Evolutionary conservation across 345 rosid species (phyloP), one percentile per base, ranked within the genome.

Genomic region (Nasturtium officinale): DNA sequence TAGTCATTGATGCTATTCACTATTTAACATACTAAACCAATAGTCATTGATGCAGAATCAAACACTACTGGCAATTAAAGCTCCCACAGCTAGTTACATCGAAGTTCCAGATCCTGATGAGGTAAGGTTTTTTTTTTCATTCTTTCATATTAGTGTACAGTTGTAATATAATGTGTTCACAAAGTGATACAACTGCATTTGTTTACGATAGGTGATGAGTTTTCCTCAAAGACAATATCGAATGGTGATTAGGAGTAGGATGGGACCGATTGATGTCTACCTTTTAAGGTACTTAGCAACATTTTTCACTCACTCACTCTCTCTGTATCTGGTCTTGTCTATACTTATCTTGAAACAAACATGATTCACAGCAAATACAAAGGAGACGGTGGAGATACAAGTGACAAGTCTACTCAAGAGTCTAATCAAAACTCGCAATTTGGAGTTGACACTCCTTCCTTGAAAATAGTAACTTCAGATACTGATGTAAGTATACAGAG

Each of bases 61-160:
- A 60, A 88, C 87, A 33, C 75, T 88, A 50, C 63, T 90, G 56
- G 89, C 87, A 47, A 78, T 90, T 47, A 85, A 87, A 83, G 87
- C 90, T 84, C 96, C 94, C 71, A 78, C 70, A 73, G 86, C 86
- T 67, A 83, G 91, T 79, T 84, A 77, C 75, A 78, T 90, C 18
- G 90, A 90, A 80, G 91, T 87, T 77, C 91, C 87, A 59, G 90
- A 88, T 82, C 91, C 94, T 61, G 87, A 87, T 67, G 87, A 84
- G 85, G 94, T 86, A 61, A 53, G 79, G 4, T 0, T 2, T 40
- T 40, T 26, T 37, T 12, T 23, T 23, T 23, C 30, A 59, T 15
- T 30, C 11, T 61, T 61, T 42, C 58, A 16, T 33, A 8, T 9
- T 51, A 42, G 8, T 28, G 3, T 37, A 5, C 3, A 29, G 25